Conservation (phyloP, 1,284 basidiomycete genomes). For the Puccinia polysora region DNA sequence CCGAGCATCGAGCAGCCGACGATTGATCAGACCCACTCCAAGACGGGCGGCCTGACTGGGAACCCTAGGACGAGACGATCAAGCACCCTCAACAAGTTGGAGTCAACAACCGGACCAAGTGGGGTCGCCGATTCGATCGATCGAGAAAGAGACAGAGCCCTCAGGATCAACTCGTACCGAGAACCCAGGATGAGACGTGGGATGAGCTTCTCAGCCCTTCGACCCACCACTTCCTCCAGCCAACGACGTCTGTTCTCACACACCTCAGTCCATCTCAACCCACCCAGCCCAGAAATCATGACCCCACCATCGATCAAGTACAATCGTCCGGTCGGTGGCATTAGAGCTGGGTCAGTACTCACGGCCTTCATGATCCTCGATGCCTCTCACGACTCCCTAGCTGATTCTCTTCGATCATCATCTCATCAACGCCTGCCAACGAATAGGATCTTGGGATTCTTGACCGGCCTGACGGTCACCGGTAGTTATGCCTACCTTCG, state of each 20-base stretch:
- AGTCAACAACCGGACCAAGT: too few relatives aligned
- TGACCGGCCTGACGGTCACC: constrained; percentile 32
- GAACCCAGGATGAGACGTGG: constrained; percentile 4
- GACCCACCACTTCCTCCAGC: neutral
- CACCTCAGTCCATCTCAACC: neutral
- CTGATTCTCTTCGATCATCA: too few relatives aligned
- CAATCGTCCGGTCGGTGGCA: constrained; percentile 38
- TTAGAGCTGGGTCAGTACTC: constrained; percentile 21
- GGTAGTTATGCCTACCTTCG: constrained; percentile 33
- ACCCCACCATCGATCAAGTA: constrained; percentile 27
- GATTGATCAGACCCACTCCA: too few relatives aligned
- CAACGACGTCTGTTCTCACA: constrained; percentile 3
- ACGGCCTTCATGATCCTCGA: neutral
- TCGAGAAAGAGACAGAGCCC: too few relatives aligned
- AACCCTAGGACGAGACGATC: too few relatives aligned
- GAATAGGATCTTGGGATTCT: constrained; percentile 27
- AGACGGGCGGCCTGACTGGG: too few relatives aligned
- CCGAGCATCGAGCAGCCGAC: too few relatives aligned
- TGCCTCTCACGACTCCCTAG: too few relatives aligned
- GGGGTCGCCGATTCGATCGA: too few relatives aligned
- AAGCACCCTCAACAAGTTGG: too few relatives aligned
- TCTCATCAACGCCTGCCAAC: too few relatives aligned
- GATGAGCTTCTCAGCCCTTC: neutral
- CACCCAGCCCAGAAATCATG: constrained; percentile 1
- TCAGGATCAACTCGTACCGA: too few relatives aligned